These are phyloP conservation scores for Xerophyta viscosa DNA, from an alignment of 106 monocot genomes.

Conservation along the genomic window DNA sequence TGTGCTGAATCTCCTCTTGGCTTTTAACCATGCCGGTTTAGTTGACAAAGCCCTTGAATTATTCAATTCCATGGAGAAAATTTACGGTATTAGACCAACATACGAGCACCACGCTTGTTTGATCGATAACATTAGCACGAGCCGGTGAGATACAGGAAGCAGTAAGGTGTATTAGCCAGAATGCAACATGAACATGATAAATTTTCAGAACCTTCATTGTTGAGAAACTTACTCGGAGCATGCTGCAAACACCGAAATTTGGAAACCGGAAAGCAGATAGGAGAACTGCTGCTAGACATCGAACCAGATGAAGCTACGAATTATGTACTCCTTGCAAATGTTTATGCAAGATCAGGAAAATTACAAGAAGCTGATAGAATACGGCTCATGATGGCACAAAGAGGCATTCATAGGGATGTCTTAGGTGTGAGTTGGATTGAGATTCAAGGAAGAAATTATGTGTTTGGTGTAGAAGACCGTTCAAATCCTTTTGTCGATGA, in stretches of 20 bases:
- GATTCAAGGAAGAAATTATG: constrained; percentile 11
- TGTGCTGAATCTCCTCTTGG: constrained; percentile 18
- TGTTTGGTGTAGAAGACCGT: constrained; percentile 18
- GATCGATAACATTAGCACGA: constrained; percentile 12
- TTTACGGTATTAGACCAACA: constrained; percentile 8
- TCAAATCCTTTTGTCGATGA: constrained; percentile 19
- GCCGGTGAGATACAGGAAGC: constrained; percentile 19
- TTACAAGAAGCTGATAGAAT: constrained; percentile 14
- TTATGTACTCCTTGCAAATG: constrained; percentile 23
- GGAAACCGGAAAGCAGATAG: constrained; percentile 12
- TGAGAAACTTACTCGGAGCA: constrained; percentile 22
- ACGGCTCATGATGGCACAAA: constrained; percentile 13
- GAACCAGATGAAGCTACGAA: constrained; percentile 24
- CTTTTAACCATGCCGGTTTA: constrained; percentile 25
- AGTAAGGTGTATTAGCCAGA: constrained; percentile 4
- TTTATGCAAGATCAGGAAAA: constrained; percentile 17
- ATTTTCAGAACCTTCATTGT: constrained; percentile 5
- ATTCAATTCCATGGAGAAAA: constrained; percentile 19
- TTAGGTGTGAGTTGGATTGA: constrained; percentile 21
- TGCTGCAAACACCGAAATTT: constrained; percentile 22
- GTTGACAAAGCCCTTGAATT: constrained; percentile 15
- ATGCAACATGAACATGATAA: constrained; percentile 15
- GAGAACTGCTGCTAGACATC: constrained; percentile 16
- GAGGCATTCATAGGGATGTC: constrained; percentile 20
- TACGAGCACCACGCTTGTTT: constrained; percentile 18